These are phyloP conservation scores for Colletotrichum horii DNA, from an alignment of 2,329 filamentous ascomycete genomes.

Conservation along the genomic window DNA sequence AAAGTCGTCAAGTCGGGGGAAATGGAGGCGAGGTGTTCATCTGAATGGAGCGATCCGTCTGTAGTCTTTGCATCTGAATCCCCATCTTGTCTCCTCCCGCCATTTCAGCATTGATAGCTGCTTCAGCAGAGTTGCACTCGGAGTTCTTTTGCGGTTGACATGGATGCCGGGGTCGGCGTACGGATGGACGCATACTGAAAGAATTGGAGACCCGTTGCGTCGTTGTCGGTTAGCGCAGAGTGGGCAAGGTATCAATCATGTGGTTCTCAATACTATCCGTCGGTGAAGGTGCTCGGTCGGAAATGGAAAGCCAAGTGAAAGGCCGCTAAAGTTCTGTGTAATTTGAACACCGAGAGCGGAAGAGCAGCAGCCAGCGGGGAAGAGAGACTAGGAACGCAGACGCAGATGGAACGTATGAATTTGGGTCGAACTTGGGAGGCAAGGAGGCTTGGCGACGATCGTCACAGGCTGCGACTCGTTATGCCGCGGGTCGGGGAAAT, in stretches of 20 bases:
- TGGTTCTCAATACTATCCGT: neutral
- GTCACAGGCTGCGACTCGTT: slow-evolving; percentile 18
- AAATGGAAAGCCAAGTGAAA: neutral
- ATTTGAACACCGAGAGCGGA: neutral
- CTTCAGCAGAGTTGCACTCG: neutral
- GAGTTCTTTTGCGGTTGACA: neutral
- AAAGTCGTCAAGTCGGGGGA: neutral
- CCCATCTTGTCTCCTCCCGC: neutral
- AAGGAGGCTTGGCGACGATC: slow-evolving; percentile 3
- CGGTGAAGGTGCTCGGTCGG: neutral
- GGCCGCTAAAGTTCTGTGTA: neutral
- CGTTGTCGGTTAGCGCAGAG: neutral
- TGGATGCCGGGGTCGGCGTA: neutral
- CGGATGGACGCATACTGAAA: neutral
- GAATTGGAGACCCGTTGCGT: neutral
- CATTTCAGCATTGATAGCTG: neutral
- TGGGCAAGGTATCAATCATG: neutral
- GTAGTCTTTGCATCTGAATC: neutral
- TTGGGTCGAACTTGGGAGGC: neutral
- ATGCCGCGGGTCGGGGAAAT: slow-evolving; percentile 20
- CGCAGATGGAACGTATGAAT: neutral
- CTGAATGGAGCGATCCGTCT: slow-evolving; percentile 8
- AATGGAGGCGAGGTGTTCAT: slow-evolving; percentile 4
- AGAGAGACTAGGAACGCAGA: neutral
- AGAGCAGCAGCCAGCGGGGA: neutral